Base-by-base conservation (phyloP, 169 alveolate genomes). In the Cryptosporidium viatorum region DNA sequence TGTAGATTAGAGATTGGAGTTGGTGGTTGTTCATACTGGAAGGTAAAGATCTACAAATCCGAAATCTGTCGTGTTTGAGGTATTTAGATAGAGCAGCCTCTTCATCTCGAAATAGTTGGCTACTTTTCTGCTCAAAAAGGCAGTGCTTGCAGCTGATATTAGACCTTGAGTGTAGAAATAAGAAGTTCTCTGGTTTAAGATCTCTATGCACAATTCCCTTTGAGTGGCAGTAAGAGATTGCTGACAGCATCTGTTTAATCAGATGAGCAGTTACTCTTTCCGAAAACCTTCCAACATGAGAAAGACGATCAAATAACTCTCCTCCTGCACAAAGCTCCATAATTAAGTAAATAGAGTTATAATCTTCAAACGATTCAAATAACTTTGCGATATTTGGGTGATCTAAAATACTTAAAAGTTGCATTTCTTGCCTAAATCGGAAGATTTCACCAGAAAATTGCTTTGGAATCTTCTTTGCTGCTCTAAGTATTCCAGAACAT, bases 321-420 rank as follows among this genome's bases (percentile, higher is more conserved):
- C 97, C 97, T 18, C 97, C 96, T 58, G 92, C 91, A 68, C 95
- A 95, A 70, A 92, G 93, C 91, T 95, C 97, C 93, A 94, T 92
- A 18, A 95, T 95, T 51, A 95, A 94, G 80, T 93, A 95, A 52
- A 94, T 92, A 69, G 93, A 92, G 70, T 93, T 86, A 69, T 92
- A 91, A 69, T 94, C 95, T 87, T 95, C 96, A 70, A 93, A 94
- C 0, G 96, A 85, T 86, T 94, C 97, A 52, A 92, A 91, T 31
- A 95, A 92, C 85, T 92, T 93, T n/a, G 93, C 89, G 45, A 94
- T 93, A 91, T 94, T 93, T 39, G 95, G 95, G 70, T 94, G 96
- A 59, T 94, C 94, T 91, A 87, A 48, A n/a, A 50, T 33, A 68
- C 87, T 87, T 68, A 87, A 80, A 26, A 80, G 67, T 33, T 80